Evolutionary conservation across 164 flowering plant genomes (phyloP), one percentile per base, ranked within the genome.

Genomic region (Vitis cinerea): DNA sequence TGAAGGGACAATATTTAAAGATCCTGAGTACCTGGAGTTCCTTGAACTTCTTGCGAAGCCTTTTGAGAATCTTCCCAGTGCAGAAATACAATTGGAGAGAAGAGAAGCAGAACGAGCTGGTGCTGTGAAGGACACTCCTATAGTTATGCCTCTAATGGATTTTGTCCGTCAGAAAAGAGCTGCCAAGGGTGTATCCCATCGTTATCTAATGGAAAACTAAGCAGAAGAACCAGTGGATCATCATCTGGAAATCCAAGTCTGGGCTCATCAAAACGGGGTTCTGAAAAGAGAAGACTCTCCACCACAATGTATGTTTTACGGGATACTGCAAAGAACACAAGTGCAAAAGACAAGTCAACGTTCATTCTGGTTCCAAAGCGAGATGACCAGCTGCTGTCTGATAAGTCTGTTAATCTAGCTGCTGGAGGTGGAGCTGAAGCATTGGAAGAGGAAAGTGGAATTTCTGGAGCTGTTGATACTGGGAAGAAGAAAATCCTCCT

Each of bases 21-120:
- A 94, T 84, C 86, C 91, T 19, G 94, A 89, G 75, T 94, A 89
- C 77, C 65, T 92, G 83, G 97, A 90, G 78, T 94, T 94, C 79
- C 91, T 92, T 74, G 98, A 94, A 68, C 61, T 71, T 75, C 70
- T 94, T 69, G 79, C 93, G 50, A 94, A 92, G 86, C 98, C 98
- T 63, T 86, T 81, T 55, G 97, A 89, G 82, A 88, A 91, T 83
- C 98, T 94, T 82, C 97, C 98, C 2, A 94, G 97, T 82, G 98
- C 97, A 29, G 97, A 92, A 80, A 77, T 94, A 74, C 97, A 94
- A 63, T 78, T 90, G 84, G 97, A 94, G 77, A 89, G 90, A 76
- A 85, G 82, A 78, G 97, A 94, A 82, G 96, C 97, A 37, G 97
- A 88, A 61, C 81, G 90, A 77, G 86, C 87, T 67, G 94, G 98